Evolutionary conservation across 345 rosid species (phyloP).

Genomic region (Hibiscus syriacus): DNA sequence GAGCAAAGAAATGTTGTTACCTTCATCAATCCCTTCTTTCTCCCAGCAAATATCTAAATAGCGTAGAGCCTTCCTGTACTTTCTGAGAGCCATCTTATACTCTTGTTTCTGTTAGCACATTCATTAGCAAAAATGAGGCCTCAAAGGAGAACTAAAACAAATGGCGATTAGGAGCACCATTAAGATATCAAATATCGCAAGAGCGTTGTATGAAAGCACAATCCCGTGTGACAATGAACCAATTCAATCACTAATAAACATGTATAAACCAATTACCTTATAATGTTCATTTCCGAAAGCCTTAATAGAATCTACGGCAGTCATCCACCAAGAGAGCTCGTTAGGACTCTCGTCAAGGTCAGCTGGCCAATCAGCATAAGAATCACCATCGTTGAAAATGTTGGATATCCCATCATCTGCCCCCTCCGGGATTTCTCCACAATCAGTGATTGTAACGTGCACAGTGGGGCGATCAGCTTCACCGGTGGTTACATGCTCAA

Average conservation of each 20-base stretch:
- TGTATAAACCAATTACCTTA: slow-evolving; percentile 37
- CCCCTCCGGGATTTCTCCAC: slow-evolving; percentile 69
- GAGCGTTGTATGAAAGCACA: not conserved
- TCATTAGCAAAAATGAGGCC: not conserved
- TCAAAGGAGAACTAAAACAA: not conserved
- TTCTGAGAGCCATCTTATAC: slow-evolving; percentile 86
- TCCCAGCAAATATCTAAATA: slow-evolving; percentile 96
- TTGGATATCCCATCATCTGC: slow-evolving; percentile 72
- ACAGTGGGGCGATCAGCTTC: slow-evolving; percentile 48
- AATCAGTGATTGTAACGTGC: slow-evolving; percentile 56
- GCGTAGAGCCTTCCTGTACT: slow-evolving; percentile 85
- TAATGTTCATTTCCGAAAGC: slow-evolving; percentile 68
- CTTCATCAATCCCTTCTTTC: slow-evolving; percentile 93
- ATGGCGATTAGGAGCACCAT: not conserved
- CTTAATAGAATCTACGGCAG: slow-evolving; percentile 66
- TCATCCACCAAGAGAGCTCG: slow-evolving; percentile 96
- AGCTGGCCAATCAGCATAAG: slow-evolving; percentile 83
- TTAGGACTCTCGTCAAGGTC: slow-evolving; percentile 57
- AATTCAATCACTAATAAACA: not conserved
- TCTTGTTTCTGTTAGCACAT: slow-evolving; percentile 61
- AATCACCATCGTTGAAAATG: slow-evolving; percentile 84
- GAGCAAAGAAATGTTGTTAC: slow-evolving; percentile 22
- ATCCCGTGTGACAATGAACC: not conserved
- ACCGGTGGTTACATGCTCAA: slow-evolving; percentile 56
- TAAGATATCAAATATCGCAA: slow-evolving; percentile 34